These are phyloP conservation scores for Lactarius evosmus DNA, from an alignment of 768 basidiomycete genomes.

Conservation along the genomic window DNA sequence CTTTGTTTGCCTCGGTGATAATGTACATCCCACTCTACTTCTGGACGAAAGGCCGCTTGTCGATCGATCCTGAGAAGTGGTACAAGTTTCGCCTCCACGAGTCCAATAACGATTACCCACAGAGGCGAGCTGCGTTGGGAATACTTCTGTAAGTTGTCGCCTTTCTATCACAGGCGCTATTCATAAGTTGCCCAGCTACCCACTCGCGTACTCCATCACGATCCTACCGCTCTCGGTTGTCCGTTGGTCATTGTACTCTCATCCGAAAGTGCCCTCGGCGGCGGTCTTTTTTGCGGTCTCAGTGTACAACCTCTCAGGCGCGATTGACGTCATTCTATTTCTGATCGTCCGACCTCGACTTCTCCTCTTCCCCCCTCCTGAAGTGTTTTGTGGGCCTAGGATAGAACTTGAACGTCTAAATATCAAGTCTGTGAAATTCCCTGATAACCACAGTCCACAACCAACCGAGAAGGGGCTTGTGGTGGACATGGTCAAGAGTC, in stretches of 20 bases:
- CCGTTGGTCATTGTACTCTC: constrained; percentile 41
- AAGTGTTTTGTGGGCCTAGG: neutral
- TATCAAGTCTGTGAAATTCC: neutral
- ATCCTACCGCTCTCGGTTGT: constrained; percentile 42
- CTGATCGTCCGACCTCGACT: constrained; percentile 38
- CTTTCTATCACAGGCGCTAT: neutral
- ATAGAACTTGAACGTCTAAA: neutral
- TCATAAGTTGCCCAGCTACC: constrained; percentile 35
- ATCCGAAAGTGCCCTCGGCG: constrained; percentile 30
- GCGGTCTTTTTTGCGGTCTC: constrained; percentile 36
- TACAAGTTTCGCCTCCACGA: constrained; percentile 34
- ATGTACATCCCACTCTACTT: constrained; percentile 39
- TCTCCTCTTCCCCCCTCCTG: constrained; percentile 32
- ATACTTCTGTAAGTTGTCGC: constrained; percentile 32
- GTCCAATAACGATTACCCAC: constrained; percentile 6
- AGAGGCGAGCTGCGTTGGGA: constrained; percentile 17
- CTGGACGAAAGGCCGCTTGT: constrained; percentile 38
- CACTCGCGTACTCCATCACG: constrained; percentile 38
- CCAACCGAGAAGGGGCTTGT: neutral
- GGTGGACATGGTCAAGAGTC: neutral
- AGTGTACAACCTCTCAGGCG: constrained; percentile 39
- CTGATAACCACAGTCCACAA: neutral
- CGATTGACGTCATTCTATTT: constrained; percentile 41
- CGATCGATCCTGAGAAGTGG: constrained; percentile 35
- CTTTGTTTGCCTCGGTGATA: constrained; percentile 36